phyloP scores from a whole-genome alignment of 495 filamentous ascomycete species.

The Penicillium herquei region DNA sequence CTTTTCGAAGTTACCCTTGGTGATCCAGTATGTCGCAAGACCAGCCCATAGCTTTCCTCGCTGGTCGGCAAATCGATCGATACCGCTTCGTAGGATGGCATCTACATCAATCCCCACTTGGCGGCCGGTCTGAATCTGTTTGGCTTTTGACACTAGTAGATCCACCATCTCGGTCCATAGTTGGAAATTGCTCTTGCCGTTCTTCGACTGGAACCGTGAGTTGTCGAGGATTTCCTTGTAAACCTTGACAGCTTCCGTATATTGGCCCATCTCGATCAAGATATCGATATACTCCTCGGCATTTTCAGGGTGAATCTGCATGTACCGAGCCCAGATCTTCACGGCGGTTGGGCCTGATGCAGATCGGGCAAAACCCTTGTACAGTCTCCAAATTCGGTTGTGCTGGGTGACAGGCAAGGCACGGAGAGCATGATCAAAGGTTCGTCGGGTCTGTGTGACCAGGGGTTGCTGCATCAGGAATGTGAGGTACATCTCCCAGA shows the following conservation, averaged over 20 bases:
- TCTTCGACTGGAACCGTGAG: slow-evolving; percentile 84
- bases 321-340: slow-evolving; percentile 92
- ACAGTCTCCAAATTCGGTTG: slow-evolving; percentile 93
- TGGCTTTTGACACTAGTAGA: slow-evolving; percentile 85
- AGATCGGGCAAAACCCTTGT: slow-evolving; percentile 88
- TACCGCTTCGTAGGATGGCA: slow-evolving; percentile 88
- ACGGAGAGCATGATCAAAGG: slow-evolving; percentile 91
- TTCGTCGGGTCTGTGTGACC: slow-evolving; percentile 83
- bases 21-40: slow-evolving; percentile 96
- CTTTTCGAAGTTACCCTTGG: slow-evolving; percentile 83
- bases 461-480: slow-evolving; percentile 90
- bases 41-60: slow-evolving; percentile 96
- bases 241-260: slow-evolving; percentile 88
- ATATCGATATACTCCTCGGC: slow-evolving; percentile 92
- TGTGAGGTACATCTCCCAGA: slow-evolving; percentile 97
- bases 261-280: slow-evolving; percentile 75
- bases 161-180: slow-evolving; percentile 99
- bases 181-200: slow-evolving; percentile 92
- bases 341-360: slow-evolving; percentile 89
- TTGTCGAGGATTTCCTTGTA: slow-evolving; percentile 96
- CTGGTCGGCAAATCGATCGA: slow-evolving; percentile 90
- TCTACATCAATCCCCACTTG: slow-evolving; percentile 87
- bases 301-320: slow-evolving; percentile 97
- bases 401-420: slow-evolving; percentile 97
- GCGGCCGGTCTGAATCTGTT: slow-evolving; percentile 76